Percentiles rank a stretch among this genome's conserved stretches.
These are phyloP conservation scores for Dalechampia spathulata DNA, from an alignment of 441 rosid species.

Conservation along the genomic window DNA sequence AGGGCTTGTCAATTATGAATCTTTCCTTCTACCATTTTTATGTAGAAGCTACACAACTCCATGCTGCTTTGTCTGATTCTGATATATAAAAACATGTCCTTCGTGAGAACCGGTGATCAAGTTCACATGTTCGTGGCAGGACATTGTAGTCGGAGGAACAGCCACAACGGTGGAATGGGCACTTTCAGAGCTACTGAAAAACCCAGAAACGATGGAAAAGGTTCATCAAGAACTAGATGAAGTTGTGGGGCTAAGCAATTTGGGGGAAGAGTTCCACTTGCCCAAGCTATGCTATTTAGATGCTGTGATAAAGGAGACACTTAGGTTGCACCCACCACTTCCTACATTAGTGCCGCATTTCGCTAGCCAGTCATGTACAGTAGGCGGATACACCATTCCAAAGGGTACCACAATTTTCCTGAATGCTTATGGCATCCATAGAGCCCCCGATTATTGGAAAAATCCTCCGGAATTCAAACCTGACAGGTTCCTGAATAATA, in stretches of 20 bases:
- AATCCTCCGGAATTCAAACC: not conserved
- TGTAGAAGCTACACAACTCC: too few relatives aligned
- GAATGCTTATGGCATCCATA: not conserved
- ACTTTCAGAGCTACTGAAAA: not conserved
- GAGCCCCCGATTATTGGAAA: not conserved
- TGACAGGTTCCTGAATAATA: not conserved
- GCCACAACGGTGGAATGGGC: not conserved
- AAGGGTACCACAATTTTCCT: not conserved
- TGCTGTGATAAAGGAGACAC: not conserved
- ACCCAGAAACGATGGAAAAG: not conserved
- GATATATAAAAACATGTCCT: too few relatives aligned
- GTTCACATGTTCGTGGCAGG: too few relatives aligned
- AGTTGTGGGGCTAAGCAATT: not conserved
- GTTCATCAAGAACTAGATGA: not conserved
- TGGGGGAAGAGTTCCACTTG: not conserved
- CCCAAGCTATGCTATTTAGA: not conserved
- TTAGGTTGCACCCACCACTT: too few relatives aligned
- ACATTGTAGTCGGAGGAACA: not conserved
- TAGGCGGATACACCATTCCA: not conserved
- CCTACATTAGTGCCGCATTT: not conserved
- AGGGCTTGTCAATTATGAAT: too few relatives aligned
- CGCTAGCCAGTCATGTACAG: not conserved
- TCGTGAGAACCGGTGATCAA: too few relatives aligned
- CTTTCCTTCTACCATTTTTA: too few relatives aligned
- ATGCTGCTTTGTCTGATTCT: too few relatives aligned